phyloP scores from a whole-genome alignment of 2,329 filamentous ascomycete species.

The Herpotrichia juniperi region DNA sequence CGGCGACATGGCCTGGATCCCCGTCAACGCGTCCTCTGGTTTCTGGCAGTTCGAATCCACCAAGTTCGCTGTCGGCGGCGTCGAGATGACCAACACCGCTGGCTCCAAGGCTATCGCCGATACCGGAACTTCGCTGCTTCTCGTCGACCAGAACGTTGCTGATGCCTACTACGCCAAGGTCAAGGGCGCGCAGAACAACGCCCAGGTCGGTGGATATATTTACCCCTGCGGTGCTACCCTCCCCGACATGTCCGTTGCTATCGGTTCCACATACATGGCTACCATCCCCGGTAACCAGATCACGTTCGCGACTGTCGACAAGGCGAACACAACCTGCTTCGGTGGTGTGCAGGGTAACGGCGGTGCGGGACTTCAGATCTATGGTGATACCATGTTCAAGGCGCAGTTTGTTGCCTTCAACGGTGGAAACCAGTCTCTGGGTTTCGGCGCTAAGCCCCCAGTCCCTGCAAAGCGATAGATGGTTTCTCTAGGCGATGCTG shows the following conservation, averaged over 20 bases:
- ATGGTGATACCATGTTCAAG: conserved; percentile 67
- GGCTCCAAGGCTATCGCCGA: conserved; percentile 54
- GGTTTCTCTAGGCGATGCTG: not conserved
- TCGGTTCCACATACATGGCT: conserved; percentile 64
- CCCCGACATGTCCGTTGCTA: conserved; percentile 58
- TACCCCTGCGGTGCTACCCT: conserved; percentile 51
- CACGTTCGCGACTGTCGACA: conserved; percentile 46
- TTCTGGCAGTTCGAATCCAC: conserved; percentile 72
- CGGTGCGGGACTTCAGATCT: conserved; percentile 63
- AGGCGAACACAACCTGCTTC: conserved; percentile 63
- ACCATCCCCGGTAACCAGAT: conserved; percentile 57
- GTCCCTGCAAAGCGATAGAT: not conserved
- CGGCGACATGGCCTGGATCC: conserved; percentile 66
- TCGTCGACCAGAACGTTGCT: conserved; percentile 62
- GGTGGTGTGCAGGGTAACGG: conserved; percentile 68
- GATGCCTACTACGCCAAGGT: conserved; percentile 53
- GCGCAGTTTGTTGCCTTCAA: conserved; percentile 67
- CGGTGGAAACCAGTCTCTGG: conserved; percentile 58
- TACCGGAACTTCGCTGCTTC: conserved; percentile 67
- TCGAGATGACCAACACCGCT: conserved; percentile 60
- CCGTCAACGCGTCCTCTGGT: conserved; percentile 65
- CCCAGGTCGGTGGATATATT: conserved; percentile 49
- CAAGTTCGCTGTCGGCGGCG: conserved; percentile 62
- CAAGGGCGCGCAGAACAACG: conserved; percentile 43
- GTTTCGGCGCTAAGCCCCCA: conserved; percentile 53